phyloP scores from a whole-genome alignment of 2,329 filamentous ascomycete species.

The Aplosporella prunicola region DNA sequence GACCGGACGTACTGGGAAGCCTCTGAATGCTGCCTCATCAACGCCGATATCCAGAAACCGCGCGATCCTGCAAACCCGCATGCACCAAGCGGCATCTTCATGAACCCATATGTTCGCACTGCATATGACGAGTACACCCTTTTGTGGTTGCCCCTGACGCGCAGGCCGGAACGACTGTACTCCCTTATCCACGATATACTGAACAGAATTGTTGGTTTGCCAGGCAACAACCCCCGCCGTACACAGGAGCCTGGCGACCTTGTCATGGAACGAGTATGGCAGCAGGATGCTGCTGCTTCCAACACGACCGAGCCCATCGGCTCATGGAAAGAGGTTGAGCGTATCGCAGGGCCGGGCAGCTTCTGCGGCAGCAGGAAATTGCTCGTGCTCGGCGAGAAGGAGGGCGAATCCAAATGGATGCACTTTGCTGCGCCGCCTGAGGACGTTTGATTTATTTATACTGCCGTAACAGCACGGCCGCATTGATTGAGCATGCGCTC shows the following conservation, averaged over 20 bases:
- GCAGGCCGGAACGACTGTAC: slow-evolving; percentile 58
- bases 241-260: slow-evolving; percentile 48
- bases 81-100: slow-evolving; percentile 49
- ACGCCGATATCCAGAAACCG: slow-evolving; percentile 34
- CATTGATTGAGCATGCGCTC: too few species aligned
- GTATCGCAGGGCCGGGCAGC: slow-evolving; percentile 46
- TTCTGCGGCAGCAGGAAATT: slow-evolving; percentile 49
- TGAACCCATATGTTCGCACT: slow-evolving; percentile 67
- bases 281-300: slow-evolving; percentile 28
- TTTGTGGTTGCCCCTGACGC: slow-evolving; percentile 49
- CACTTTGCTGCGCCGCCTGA: slow-evolving; percentile 20
- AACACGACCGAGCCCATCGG: slow-evolving; percentile 20
- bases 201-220: slow-evolving; percentile 47
- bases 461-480: too few species aligned
- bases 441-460: slow-evolving; percentile 4
- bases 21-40: slow-evolving; percentile 40
- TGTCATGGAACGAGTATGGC: slow-evolving; percentile 46
- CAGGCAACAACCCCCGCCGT: slow-evolving; percentile 52
- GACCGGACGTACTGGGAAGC: slow-evolving; percentile 37
- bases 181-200: slow-evolving; percentile 49
- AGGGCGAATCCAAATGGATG: slow-evolving; percentile 25
- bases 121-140: slow-evolving; percentile 53
- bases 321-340: slow-evolving; percentile 35
- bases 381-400: slow-evolving; percentile 36
- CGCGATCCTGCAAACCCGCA: slow-evolving; percentile 12